Conservation (phyloP, 768 basidiomycete genomes). For the Mycena chlorophos region DNA sequence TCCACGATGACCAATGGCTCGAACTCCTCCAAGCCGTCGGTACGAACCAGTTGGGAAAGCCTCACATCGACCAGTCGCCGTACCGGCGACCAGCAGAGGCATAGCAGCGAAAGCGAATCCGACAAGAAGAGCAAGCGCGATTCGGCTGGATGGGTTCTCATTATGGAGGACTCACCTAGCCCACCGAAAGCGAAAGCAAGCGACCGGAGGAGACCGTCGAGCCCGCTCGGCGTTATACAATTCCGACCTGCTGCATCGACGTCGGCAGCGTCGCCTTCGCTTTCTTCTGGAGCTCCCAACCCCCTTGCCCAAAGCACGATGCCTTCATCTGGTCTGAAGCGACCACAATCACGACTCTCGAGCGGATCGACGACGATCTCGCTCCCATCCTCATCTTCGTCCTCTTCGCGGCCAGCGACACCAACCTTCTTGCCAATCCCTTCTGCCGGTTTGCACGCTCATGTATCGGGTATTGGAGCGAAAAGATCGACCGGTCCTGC, state of each 20-base stretch:
- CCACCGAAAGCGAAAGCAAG: conserved; percentile 58
- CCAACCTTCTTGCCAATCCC: conserved; percentile 79
- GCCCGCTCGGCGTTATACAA: conserved; percentile 56
- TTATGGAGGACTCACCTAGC: conserved; percentile 84
- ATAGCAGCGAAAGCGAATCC: conserved; percentile 45
- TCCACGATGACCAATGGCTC: conserved; percentile 37
- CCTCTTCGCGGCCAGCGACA: conserved; percentile 65
- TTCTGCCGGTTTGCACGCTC: conserved; percentile 49
- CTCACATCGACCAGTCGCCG: conserved; percentile 37
- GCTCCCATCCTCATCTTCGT: conserved; percentile 52
- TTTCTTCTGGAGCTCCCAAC: conserved; percentile 35
- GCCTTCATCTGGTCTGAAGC: conserved; percentile 46
- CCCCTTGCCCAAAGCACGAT: conserved; percentile 44
- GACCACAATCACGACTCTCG: conserved; percentile 76
- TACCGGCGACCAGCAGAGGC: conserved; percentile 44
- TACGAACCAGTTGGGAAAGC: conserved; percentile 42
- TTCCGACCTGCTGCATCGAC: conserved; percentile 51
- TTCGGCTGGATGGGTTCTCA: conserved; percentile 81
- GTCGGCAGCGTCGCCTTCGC: conserved; percentile 46
- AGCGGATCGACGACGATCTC: conserved; percentile 61
- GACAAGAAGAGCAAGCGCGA: conserved; percentile 55
- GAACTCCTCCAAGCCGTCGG: conserved; percentile 33
- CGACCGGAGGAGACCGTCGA: conserved; percentile 61
- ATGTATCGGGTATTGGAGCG: conserved; percentile 41
- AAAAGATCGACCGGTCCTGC: conserved; percentile 64